phyloP scores from a whole-genome alignment of 495 filamentous ascomycete genomes.

The Hyaloscypha hepaticicola region DNA sequence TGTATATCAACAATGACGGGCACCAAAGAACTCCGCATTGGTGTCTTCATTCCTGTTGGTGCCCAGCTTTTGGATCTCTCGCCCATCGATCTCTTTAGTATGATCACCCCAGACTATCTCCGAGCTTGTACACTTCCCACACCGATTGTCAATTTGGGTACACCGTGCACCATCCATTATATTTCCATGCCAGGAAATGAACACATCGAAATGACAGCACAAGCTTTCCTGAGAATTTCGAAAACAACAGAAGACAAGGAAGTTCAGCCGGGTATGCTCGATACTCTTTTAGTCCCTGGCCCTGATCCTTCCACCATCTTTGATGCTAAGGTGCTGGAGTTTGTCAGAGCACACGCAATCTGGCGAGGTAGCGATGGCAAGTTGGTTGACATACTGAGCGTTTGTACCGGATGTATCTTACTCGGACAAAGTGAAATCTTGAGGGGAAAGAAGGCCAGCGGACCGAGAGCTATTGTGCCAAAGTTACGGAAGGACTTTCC shows the following conservation, averaged over 20 bases:
- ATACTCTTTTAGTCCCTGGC: constrained; percentile 53
- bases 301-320: constrained; percentile 42
- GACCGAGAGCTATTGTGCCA: constrained; percentile 50
- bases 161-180: constrained; percentile 26
- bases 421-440: constrained; percentile 51
- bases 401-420: constrained; percentile 54
- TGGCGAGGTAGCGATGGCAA: constrained; percentile 26
- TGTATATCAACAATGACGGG: not conserved
- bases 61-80: constrained; percentile 29
- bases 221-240: constrained; percentile 6
- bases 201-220: constrained; percentile 25
- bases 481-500: constrained; percentile 44
- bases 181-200: constrained; percentile 23
- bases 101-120: constrained; percentile 26
- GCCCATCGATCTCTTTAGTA: constrained; percentile 28
- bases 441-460: constrained; percentile 47
- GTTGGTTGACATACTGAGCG: constrained; percentile 47
- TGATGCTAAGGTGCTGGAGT: constrained; percentile 40
- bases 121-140: constrained; percentile 23
- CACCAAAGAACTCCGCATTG: constrained; percentile 22
- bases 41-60: constrained; percentile 21
- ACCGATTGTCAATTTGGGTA: constrained; percentile 12
- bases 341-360: constrained; percentile 44
- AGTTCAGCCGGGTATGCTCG: constrained; percentile 44
- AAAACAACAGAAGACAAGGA: constrained; percentile 21